Percentiles rank a stretch among this genome's conserved stretches.
Conservation (phyloP, 2,329 filamentous ascomycete genomes). For the Ophiostoma himal-ulmi region DNA sequence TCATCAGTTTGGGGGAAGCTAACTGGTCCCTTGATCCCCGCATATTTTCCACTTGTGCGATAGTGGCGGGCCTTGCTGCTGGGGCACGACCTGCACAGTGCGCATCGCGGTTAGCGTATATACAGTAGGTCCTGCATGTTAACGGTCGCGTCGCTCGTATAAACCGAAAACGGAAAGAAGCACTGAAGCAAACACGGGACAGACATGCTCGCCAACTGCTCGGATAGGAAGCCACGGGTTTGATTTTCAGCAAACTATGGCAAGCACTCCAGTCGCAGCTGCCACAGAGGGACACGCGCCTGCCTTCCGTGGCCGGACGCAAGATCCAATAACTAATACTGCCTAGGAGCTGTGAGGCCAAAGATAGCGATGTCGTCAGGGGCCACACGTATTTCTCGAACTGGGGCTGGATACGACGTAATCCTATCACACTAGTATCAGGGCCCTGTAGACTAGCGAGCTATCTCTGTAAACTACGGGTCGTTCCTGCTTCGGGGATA, state of each 20-base stretch:
- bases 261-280: not conserved
- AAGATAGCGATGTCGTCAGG: constrained; percentile 6
- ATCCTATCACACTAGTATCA: constrained; percentile 10
- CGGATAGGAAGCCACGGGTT: too few species aligned
- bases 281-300: not conserved
- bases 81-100: constrained; percentile 5
- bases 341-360: not conserved
- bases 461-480: constrained; percentile 10
- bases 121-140: not conserved
- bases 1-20: not conserved
- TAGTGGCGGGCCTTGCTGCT: not conserved
- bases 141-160: not conserved
- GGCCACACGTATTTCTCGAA: not conserved
- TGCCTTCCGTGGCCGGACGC: not conserved
- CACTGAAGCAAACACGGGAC: not conserved
- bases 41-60: constrained; percentile 5
- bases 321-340: not conserved
- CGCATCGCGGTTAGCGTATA: not conserved
- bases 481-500: constrained; percentile 7
- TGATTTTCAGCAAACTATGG: not conserved
- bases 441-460: not conserved
- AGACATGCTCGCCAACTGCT: not conserved
- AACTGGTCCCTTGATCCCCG: constrained; percentile 4
- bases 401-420: constrained; percentile 6
- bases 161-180: not conserved